Evolutionary conservation across 2,329 filamentous ascomycete genomes (phyloP).

Genomic region (Exophiala sideris): DNA sequence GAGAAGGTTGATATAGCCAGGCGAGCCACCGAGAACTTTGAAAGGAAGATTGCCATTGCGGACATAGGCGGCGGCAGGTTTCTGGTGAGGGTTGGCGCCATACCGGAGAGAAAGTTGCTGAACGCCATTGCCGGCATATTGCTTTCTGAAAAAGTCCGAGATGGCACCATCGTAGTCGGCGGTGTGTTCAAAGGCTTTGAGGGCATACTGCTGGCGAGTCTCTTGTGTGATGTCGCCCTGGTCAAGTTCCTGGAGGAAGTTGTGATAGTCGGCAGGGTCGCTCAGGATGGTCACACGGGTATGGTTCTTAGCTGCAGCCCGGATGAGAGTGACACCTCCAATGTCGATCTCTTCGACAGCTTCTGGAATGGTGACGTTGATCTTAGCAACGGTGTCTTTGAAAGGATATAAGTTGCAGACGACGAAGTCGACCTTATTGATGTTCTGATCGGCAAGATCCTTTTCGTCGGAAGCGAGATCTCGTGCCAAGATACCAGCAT

Average conservation of each 20-base stretch:
- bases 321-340: conserved; percentile 91
- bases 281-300: conserved; percentile 91
- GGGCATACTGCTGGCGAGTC: conserved; percentile 82
- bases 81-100: conserved; percentile 96
- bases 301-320: conserved; percentile 98
- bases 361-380: conserved; percentile 94
- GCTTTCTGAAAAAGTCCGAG: conserved; percentile 94
- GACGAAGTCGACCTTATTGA: conserved; percentile 90
- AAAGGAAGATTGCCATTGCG: conserved; percentile 76
- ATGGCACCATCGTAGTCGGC: conserved; percentile 95
- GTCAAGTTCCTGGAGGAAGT: conserved; percentile 88
- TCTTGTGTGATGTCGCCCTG: conserved; percentile 79
- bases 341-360: conserved; percentile 99
- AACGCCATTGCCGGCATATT: conserved; percentile 81
- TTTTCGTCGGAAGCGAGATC: conserved; percentile 95
- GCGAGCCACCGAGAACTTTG: conserved; percentile 84
- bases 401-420: conserved; percentile 99
- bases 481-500: conserved; percentile 80
- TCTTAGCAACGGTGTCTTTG: conserved; percentile 95
- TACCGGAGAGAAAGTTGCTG: conserved; percentile 87
- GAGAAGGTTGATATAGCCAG: conserved; percentile 95
- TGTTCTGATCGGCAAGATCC: conserved; percentile 91
- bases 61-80: conserved; percentile 83
- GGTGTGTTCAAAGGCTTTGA: conserved; percentile 98
- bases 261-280: conserved; percentile 88